These are phyloP conservation scores for Wickerhamiella pararugosa DNA, from an alignment of 1,139 yeast species.

Conservation along the genomic window DNA sequence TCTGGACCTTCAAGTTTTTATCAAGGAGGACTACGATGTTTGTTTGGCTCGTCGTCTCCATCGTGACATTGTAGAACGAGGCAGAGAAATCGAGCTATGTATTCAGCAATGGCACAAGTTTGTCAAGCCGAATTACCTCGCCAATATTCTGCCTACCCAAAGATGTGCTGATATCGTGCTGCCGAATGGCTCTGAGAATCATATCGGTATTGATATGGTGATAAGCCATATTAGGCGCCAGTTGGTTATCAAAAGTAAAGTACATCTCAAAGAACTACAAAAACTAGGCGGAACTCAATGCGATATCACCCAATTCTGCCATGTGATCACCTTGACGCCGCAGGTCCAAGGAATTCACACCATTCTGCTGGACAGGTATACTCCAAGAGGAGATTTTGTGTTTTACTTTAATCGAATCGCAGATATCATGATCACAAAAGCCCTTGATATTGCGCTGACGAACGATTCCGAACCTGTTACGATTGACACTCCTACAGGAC, in stretches of 20 bases:
- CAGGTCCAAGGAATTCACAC: constrained; percentile 65
- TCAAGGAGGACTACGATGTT: constrained; percentile 85
- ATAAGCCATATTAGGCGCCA: constrained; percentile 69
- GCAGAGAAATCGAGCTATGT: constrained; percentile 69
- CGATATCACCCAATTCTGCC: background rate
- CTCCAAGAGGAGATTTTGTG: constrained; percentile 61
- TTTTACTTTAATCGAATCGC: constrained; percentile 77
- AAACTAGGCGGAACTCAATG: constrained; percentile 30
- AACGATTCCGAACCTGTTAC: constrained; percentile 15
- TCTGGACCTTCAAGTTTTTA: constrained; percentile 79
- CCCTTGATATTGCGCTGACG: constrained; percentile 31
- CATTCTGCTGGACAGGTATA: constrained; percentile 39
- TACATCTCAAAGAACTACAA: constrained; percentile 48
- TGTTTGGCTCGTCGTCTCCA: constrained; percentile 79
- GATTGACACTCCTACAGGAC: constrained; percentile 35
- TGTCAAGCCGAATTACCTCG: constrained; percentile 85
- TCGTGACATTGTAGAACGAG: constrained; percentile 74
- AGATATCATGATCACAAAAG: constrained; percentile 47
- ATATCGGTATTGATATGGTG: constrained; percentile 63
- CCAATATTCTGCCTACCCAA: constrained; percentile 64
- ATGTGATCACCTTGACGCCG: constrained; percentile 39
- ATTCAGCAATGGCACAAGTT: constrained; percentile 78
- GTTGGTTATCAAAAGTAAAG: constrained; percentile 43
- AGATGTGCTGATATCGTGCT: constrained; percentile 69
- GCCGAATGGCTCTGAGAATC: constrained; percentile 78